Base-by-base conservation (phyloP, 495 filamentous ascomycete species). In the Glarea lozoyensis region DNA sequence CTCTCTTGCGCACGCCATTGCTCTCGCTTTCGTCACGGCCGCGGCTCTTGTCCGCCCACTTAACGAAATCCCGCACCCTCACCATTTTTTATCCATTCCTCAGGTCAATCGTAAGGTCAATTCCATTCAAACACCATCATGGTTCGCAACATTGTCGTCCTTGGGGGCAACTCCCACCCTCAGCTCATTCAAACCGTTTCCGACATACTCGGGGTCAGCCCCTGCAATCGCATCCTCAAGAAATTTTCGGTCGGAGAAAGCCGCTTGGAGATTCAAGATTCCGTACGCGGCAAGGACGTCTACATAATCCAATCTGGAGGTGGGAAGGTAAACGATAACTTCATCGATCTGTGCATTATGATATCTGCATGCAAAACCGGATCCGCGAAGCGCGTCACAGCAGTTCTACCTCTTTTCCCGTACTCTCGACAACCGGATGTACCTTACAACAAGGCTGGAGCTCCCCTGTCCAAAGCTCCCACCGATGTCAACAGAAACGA, bases 331-430 rank as follows among this genome's bases (percentile, higher is more conserved):
- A 98, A 98, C 56, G 92, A 98, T 60, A 80, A 94, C 61, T 72
- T 98, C 35, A 80, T 98, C 68, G 92, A 98, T 51, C 78, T 98
- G 25, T 82, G 95, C 58, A 95, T 98, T 65, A 94, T 77, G 73
- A 90, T 98, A 51, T 93, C 87, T 15, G 92, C 92, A 48, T 97
- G 93, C 74, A 94, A 96, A 66, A 96, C 86, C 2, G 92, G 93
- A 39, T 93, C 86, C 22, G 92, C 92, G 3, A 84, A 79, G 59
- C 73, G 85, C 42, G 86, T 98, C 51, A 97, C 89, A 15, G 92
- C 85, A 13, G 89, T 98, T 21, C 78, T 98, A 29, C 92, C 92
- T 40, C 75, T 97, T 30, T 98, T 98, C 65, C 92, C 92, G 0
- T 98, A 98, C 62, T 92, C 85, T 42, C 73, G 93, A 39, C 92